A percentile compares a stretch with the other conserved stretches of the same genome.
Evolutionary conservation across 768 basidiomycete species (phyloP).

Genomic region (Tremella yokohamensis): DNA sequence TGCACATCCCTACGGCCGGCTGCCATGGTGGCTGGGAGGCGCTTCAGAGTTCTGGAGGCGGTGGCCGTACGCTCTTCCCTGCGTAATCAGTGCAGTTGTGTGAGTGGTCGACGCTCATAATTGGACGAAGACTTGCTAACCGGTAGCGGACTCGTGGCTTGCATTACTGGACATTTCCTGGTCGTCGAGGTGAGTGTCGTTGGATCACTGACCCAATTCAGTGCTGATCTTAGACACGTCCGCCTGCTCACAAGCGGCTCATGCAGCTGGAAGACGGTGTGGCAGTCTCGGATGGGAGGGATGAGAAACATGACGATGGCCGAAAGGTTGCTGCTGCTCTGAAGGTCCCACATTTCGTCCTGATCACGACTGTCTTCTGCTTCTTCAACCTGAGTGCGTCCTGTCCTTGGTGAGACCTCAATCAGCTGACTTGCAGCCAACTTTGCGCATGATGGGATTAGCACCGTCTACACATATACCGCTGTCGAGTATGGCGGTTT

Average conservation of each 20-base stretch:
- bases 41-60: slow-evolving; percentile 16
- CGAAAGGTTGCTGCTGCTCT: slow-evolving; percentile 14
- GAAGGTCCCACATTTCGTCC: slow-evolving; percentile 22
- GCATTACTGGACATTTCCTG: not conserved
- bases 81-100: slow-evolving; percentile 20
- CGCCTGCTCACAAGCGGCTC: not conserved
- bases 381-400: slow-evolving; percentile 23
- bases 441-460: slow-evolving; percentile 33
- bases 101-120: slow-evolving; percentile 12
- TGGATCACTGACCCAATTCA: too few species aligned
- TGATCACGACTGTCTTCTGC: slow-evolving; percentile 22
- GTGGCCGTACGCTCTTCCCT: slow-evolving; percentile 39
- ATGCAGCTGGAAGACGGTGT: not conserved
- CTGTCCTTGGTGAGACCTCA: not conserved
- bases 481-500: slow-evolving; percentile 24
- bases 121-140: not conserved
- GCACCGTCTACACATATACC: slow-evolving; percentile 34
- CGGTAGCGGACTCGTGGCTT: not conserved
- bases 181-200: not conserved
- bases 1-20: slow-evolving; percentile 30
- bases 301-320: not conserved
- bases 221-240: slow-evolving; percentile 8
- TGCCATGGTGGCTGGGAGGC: slow-evolving; percentile 35
- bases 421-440: slow-evolving; percentile 11
- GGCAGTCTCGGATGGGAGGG: not conserved